Evolutionary conservation across 2,329 filamentous ascomycete genomes (phyloP), one percentile per base, ranked within the genome.

Genomic region (Colletotrichum spinosum): DNA sequence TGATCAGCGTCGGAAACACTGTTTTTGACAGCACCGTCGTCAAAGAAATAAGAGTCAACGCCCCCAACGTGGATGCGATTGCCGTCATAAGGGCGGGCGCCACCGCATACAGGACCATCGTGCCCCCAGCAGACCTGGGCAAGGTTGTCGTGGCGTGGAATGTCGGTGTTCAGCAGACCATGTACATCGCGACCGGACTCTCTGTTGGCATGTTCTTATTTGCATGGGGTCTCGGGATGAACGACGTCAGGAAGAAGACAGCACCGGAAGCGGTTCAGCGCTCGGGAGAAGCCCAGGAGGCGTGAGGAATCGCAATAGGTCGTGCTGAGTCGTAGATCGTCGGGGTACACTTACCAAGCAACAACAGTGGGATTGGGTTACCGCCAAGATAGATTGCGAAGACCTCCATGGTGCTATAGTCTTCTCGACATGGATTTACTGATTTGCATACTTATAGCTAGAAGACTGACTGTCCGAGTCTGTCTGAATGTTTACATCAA

Each of bases 191-290:
- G 8, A 72, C 76, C 0, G 78, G 73, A 0, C 59, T 76, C 13
- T 72, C 73, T 5, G 72, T 67, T 34, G 67, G 53, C 3, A 70
- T 72, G 60, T 77, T 83, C n/a, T 15, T 80, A 1, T 73, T 76
- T 3, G 71, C 75, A 0, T 80, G 78, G 69, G 82, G 81, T 0
- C 75, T 84, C 68, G 83, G 83, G 1, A 83, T 80, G 75, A 77
- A 77, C 13, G 79, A 80, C 66, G 73, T 84, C 37, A 77, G 81
- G 44, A 78, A 80, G 69, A 76, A 76, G 67, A 55, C 68, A 1
- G 15, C 15, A 8, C 41, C n/a, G 4, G 11, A 13, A 3, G 53
- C 10, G 13, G 2, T 15, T 8, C 13, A 44, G 15, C 7, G 42
- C 10, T 8, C 7, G 15, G 13, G 15, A 3, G 8, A 44, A 13